Conservation (phyloP, 202 grass and related monocot species). For the Digitaria exilis region DNA sequence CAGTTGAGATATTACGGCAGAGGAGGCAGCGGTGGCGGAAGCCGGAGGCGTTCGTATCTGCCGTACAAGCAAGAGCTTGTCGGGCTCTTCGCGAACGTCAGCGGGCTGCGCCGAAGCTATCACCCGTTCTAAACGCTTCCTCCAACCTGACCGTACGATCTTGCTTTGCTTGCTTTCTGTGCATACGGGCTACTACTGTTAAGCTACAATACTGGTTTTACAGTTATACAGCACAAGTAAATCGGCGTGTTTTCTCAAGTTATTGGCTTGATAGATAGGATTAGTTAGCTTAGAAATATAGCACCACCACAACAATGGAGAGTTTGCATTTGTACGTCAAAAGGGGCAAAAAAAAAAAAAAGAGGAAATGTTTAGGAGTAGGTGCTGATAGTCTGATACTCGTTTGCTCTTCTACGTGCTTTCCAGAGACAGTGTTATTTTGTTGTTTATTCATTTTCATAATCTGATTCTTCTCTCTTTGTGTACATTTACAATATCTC, state of each 20-base stretch:
- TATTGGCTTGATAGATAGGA: conserved; percentile 8
- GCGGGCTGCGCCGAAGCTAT: conserved; percentile 56
- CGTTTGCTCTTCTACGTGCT: background rate
- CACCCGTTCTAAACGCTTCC: conserved; percentile 40
- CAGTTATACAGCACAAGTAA: background rate
- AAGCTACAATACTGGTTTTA: no score
- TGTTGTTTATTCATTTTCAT: conserved; percentile 13
- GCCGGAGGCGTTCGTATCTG: conserved; percentile 56
- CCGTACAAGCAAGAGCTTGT: conserved; percentile 74
- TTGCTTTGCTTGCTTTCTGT: background rate
- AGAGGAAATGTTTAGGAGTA: no score
- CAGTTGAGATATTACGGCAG: conserved; percentile 42
- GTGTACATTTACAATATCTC: background rate
- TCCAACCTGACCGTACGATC: background rate
- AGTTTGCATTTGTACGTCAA: background rate
- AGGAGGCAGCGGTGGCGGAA: background rate
- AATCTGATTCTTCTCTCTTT: background rate
- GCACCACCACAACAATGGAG: background rate
- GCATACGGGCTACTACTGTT: conserved; percentile 12
- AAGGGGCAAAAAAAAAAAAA: background rate
- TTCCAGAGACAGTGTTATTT: background rate
- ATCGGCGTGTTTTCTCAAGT: conserved; percentile 2
- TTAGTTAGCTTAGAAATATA: background rate
- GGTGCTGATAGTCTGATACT: background rate
- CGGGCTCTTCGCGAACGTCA: conserved; percentile 73